Base-by-base conservation (phyloP, 495 filamentous ascomycete genomes). In the Xylaria cubensis region DNA sequence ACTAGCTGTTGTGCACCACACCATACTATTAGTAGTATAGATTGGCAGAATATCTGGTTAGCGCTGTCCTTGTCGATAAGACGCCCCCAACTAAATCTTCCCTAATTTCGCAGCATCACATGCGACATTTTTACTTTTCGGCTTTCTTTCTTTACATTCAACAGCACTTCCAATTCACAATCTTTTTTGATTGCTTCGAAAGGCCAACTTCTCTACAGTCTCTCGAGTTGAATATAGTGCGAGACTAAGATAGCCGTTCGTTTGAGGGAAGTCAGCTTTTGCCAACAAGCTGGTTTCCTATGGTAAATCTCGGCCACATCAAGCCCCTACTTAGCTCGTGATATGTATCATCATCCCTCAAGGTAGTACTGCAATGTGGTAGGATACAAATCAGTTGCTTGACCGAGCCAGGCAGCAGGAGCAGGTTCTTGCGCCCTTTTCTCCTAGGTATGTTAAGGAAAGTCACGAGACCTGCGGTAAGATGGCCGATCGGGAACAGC, bases 301-400 rank as follows among this genome's bases (percentile, higher is more conserved):
- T 80, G 78, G 78, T 80, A 75, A 70, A 74, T 77, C 44, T 74
- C 78, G 78, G 78, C 78, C 39, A 80, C 78, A 80, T 77, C 29
- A 42, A 58, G 46, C 19, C 6, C 10, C 10, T 13, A 46, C 41
- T 32, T 34, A 51, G 29, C 32, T 44, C 17, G n/a, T 39, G 32
- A 21, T 44, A 9, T 58, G 53, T 67, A 67, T 32, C n/a, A 39
- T 39, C 17, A 13, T 12, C 32, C 15, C 29, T 55, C 13, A 1
- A 41, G 42, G 24, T 34, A 15, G 32, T 26, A 13, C 34, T 32
- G 15, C 21, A 64, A 32, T 6, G 26, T 15, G 10, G 46, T 55
- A 34, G 32, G 32, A 67, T 41, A 56, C 5, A 56, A 17, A 53
- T 53, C 50, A 32, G 13, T 29, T 51, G 9, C 2, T 66, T 51